Base-by-base conservation (phyloP, 805 yeast genomes). In the Myxozyma udenii region DNA sequence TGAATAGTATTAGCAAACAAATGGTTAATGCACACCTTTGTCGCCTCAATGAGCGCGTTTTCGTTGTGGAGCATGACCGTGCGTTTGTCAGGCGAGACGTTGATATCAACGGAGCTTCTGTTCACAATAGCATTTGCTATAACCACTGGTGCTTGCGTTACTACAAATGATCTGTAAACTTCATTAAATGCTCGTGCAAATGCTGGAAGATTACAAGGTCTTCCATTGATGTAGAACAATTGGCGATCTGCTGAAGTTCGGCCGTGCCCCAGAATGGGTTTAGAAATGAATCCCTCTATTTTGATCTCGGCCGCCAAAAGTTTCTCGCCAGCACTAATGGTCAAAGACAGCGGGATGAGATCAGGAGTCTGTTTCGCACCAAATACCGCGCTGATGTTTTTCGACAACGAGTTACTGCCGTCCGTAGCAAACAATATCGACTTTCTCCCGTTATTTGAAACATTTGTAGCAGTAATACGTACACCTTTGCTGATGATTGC, bases 21-120 rank as follows among this genome's bases (percentile, higher is more conserved):
- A 9, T 28, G 12, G 14, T 24, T n/a, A 25, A 37, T 36, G n/a
- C 28, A 14, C 41, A 43, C 51, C 21, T 36, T 50, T 3, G 91
- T 57, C 1, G 69, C 68, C 30, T 82, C 85, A 3, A 85, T 59
- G 1, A 90, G 64, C n/a, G 70, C 65, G 2, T 68, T 65, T 66
- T 90, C 97, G 55, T 81, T 74, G 52, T 83, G 88, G 1, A 89
- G 64, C 61, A 86, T 64, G 1, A 90, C 74, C 1, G 81, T 78
- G 46, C 91, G 73, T 65, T 93, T 93, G 66, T 93, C 97, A 0
- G 98, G 98, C 0, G 96, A 83, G 1, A 93, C 85, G 67, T 93
- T 93, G 18, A 93, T 75, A 68, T 93, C 98, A n/a, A 66, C 66
- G 3, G 46, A 38, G 11, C 24, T 48, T 26, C 19, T 39, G 26